Evolutionary conservation across 345 rosid species (phyloP), one percentile per base, ranked within the genome.

Genomic region (Corchorus capsularis): DNA sequence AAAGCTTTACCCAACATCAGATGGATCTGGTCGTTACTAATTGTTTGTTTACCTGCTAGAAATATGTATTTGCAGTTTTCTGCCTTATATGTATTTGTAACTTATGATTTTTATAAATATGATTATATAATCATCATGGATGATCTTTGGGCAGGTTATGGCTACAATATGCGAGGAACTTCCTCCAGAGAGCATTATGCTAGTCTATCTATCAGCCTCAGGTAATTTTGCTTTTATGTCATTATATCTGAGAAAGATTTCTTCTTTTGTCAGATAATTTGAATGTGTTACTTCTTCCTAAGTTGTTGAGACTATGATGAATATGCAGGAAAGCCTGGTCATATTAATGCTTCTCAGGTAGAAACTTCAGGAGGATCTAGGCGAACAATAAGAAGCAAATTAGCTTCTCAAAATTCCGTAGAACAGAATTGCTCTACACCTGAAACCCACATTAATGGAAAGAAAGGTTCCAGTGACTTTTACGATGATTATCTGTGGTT

Each of bases 81-180:
- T 52, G 53, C 32, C 55, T 16, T 56, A n/a, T 22, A 45, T 79
- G 39, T 20, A 52, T 4, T 69, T 47, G 14, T 47, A 5, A 19
- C n/a, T 4, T 5, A 13, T 45, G 59, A 14, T 78, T 52, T 68
- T 52, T 39, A 39, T 4, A 6, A 6, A 55, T 57, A 14, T 62
- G 67, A 50, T 39, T 3, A 53, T 74, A 52, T 43, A 3, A 22
- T 75, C 22, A 41, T 75, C 57, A 46, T 0, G 22, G 63, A 67
- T 67, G 65, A 66, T 79, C 63, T 59, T 54, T 55, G 78, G 55
- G 78, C 86, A 96, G 99, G 99, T 91, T 72, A 83, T 96, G 79
- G 98, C 99, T 22, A 96, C 97, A 76, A 79, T 92, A 34, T 89
- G 92, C 63, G 98, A 92, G 80, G 98, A 92, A 83, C 97, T 96